phyloP scores from a whole-genome alignment of 208 protist species.

The Trypanosoma platydactyli region DNA sequence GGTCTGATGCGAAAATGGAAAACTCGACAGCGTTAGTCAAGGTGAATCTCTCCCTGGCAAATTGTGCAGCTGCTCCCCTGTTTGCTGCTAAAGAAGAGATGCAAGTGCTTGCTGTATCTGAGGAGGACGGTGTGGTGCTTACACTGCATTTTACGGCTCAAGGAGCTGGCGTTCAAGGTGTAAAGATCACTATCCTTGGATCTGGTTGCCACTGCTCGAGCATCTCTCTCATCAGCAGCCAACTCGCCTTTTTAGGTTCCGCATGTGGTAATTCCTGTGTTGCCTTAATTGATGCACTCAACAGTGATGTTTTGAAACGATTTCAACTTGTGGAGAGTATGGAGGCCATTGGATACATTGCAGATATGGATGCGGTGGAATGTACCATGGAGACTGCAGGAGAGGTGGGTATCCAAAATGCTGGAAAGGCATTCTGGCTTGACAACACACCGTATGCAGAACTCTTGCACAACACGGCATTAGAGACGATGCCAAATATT shows the following conservation, averaged over 20 bases:
- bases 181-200: conserved; percentile 45
- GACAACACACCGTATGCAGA: conserved; percentile 71
- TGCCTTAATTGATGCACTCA: conserved; percentile 28
- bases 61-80: conserved; percentile 33
- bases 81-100: conserved; percentile 15
- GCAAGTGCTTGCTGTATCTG: conserved; percentile 59
- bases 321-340: conserved; percentile 52
- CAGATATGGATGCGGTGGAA: conserved; percentile 60
- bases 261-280: conserved; percentile 57
- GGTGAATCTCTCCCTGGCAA: conserved; percentile 76
- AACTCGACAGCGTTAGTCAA: conserved; percentile 46
- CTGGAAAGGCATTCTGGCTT: conserved; percentile 28
- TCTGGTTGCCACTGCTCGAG: conserved; percentile 56
- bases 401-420: background rate
- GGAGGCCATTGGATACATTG: conserved; percentile 47
- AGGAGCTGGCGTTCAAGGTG: conserved; percentile 49
- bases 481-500: conserved; percentile 53
- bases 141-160: conserved; percentile 46
- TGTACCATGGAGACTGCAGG: conserved; percentile 22
- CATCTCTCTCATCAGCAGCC: conserved; percentile 17
- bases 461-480: conserved; percentile 51
- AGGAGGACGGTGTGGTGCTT: conserved; percentile 76
- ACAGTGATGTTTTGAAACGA: conserved; percentile 6
- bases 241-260: conserved; percentile 60
- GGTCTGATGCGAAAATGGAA: conserved; percentile 49